Evolutionary conservation across 129 eudicot genomes (phyloP).

Genomic region (Pittosporum tobira): DNA sequence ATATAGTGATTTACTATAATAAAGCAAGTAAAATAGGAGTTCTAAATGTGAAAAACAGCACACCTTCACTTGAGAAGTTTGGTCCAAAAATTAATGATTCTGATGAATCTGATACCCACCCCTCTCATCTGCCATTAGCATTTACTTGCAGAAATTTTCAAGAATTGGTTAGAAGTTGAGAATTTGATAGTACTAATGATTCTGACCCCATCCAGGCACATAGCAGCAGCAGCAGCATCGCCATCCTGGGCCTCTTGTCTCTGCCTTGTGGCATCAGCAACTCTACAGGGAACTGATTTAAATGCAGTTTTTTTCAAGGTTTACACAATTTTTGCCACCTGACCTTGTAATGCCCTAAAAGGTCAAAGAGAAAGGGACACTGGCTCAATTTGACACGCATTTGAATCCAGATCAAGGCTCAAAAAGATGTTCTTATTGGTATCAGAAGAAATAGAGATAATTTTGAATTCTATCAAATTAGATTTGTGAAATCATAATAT

Average conservation of each 20-base stretch:
- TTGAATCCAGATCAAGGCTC: no score
- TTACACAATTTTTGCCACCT: no score
- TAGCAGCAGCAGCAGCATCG: no score
- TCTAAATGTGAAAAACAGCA: background rate
- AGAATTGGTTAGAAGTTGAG: conserved; percentile 26
- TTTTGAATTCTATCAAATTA: no score
- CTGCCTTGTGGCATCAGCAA: conserved; percentile 12
- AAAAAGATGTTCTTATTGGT: no score
- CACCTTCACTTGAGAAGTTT: conserved; percentile 4
- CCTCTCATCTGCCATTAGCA: conserved; percentile 27
- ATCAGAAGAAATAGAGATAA: no score
- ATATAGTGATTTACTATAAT: no score
- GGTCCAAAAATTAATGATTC: conserved; percentile 19
- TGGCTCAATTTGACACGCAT: no score
- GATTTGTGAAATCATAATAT: no score
- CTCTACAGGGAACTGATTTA: background rate
- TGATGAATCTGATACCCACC: conserved; percentile 8
- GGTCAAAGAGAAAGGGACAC: no score
- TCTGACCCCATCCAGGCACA: background rate
- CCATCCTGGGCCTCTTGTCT: conserved; percentile 3
- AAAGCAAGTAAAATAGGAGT: no score
- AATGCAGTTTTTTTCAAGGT: background rate
- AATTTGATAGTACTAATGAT: background rate
- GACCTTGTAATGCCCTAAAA: no score
- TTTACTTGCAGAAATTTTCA: conserved; percentile 17